Evolutionary conservation across 2,329 filamentous ascomycete species (phyloP), one percentile per base, ranked within the genome.

Genomic region (Fusarium anguioides): DNA sequence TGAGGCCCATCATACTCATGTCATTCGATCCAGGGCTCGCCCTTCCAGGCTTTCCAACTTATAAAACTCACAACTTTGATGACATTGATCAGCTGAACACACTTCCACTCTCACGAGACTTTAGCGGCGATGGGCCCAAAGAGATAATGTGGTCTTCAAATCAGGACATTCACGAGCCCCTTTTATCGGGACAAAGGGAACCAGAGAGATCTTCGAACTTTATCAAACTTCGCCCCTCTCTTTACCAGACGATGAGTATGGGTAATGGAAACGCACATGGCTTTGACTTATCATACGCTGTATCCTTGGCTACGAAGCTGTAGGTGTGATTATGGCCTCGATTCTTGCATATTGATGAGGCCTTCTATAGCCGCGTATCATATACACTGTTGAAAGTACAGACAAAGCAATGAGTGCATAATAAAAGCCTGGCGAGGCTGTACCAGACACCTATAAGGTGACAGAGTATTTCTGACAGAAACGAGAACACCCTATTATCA

Each of bases 11-110:
- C 26, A 41, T 74, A 5, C 59, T 76, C 44, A 44, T 76, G 24
- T 77, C 74, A 1, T 77, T 77, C 49, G 75, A 77, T n/a, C 71
- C 75, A 3, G 65, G 54, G 8, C 56, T 77, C 21, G 57, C 64
- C 26, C 54, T 77, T 14, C 55, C 61, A 11, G 64, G 67, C 15
- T 57, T 71, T 26, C 60, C 61, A 14, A 70, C 58, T 18, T 59
- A 66, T 33, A 29, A 24, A 31, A 27, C 46, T 26, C 14, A 37
- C 5, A 26, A 10, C 20, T 31, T 26, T 46, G 37, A 35, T 18
- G 14, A 37, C 27, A 46, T 18, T 17, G 15, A 17, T 18, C 46
- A 40, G 23, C 14, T 31, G 26, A n/a, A 24, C 18, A 17, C 33
- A 20, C 50, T 33, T 31, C 33, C 21, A 20, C 33, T 18, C 24